phyloP scores from a whole-genome alignment of 2,329 filamentous ascomycete genomes.

The Mycosphaerelloides madeirae region DNA sequence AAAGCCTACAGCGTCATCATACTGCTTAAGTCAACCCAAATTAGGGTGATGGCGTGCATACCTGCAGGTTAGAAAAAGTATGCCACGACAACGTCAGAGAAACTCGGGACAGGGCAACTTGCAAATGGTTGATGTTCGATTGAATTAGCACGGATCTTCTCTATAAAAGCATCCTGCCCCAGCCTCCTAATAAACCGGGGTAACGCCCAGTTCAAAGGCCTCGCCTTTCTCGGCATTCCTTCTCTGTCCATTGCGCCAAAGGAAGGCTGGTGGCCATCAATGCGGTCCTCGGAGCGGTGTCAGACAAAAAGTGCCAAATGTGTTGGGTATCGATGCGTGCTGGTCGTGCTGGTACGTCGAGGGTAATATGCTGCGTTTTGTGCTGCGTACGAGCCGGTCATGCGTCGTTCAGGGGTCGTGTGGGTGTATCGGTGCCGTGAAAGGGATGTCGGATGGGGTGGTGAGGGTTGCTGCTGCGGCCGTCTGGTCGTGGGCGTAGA shows the following conservation, averaged over 20 bases:
- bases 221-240: neutral
- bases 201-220: neutral
- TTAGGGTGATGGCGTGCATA: neutral
- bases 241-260: neutral
- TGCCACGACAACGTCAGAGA: too few species aligned
- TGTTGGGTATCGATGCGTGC: slow-evolving; percentile 16
- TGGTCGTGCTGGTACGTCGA: slow-evolving; percentile 6
- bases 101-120: too few species aligned
- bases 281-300: slow-evolving; percentile 2
- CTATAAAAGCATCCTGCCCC: neutral
- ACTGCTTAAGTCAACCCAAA: neutral
- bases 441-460: neutral
- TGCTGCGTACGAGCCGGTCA: slow-evolving; percentile 4
- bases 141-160: neutral
- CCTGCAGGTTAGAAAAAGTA: too few species aligned
- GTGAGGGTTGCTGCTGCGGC: neutral
- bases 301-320: slow-evolving; percentile 9
- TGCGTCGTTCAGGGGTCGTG: slow-evolving; percentile 1
- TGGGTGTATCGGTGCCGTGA: neutral
- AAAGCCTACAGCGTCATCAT: neutral
- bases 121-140: neutral
- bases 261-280: neutral
- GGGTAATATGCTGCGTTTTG: neutral
- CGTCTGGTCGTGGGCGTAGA: neutral
- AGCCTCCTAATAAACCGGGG: neutral